phyloP scores from a whole-genome alignment of 1,284 basidiomycete species.

The Moniliella sp. region DNA sequence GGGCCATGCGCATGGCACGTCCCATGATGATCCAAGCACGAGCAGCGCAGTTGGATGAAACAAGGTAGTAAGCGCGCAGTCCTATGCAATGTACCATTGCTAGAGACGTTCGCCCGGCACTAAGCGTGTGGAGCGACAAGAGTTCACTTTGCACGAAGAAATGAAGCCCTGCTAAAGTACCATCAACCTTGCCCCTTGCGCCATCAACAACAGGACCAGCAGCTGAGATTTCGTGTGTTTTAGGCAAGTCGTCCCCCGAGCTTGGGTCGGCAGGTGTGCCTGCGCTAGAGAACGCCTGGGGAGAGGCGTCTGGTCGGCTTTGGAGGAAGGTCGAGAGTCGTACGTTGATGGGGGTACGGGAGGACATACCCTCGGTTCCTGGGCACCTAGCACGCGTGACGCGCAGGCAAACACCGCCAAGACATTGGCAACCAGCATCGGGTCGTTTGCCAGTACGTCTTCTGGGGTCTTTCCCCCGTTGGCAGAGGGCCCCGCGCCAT shows the following conservation, averaged over 20 bases:
- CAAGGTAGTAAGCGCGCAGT: conserved; percentile 4
- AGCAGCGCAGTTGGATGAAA: conserved; percentile 1
- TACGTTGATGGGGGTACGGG: no score
- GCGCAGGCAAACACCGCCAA: conserved; percentile 4
- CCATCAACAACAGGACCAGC: no score
- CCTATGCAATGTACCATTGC: conserved; percentile 2
- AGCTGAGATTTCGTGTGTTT: no score
- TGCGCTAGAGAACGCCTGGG: no score
- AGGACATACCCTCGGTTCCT: conserved; percentile 1
- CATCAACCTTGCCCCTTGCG: no score
- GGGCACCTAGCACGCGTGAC: background rate
- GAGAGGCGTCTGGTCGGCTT: no score
- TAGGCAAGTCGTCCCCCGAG: no score
- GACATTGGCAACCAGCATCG: conserved; percentile 1
- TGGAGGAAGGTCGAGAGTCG: no score
- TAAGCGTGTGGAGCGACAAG: conserved; percentile 1
- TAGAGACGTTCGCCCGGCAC: background rate
- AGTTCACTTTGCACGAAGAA: conserved; percentile 1
- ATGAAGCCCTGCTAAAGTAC: background rate
- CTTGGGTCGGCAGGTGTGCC: no score
- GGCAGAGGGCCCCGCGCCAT: no score
- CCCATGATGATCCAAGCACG: conserved; percentile 3
- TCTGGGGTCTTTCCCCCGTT: background rate
- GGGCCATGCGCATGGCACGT: conserved; percentile 1
- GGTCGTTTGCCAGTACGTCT: background rate